These are phyloP conservation scores for Pleodorina starrii DNA, from an alignment of 139 green algal species.

Conservation along the genomic window DNA sequence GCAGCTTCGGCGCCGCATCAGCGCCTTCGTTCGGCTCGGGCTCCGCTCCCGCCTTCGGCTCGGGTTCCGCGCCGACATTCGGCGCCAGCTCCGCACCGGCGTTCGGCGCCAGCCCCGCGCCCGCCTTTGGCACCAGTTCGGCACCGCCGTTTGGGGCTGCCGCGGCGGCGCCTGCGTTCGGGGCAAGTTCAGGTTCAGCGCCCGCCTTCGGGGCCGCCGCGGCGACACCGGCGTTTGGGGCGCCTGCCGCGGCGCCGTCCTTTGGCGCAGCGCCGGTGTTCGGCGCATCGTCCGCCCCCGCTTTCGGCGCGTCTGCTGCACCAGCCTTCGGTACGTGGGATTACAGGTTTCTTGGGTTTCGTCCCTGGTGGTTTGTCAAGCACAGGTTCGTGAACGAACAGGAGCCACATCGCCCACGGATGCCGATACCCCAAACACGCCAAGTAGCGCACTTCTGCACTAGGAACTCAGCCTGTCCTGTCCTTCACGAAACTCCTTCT, in stretches of 20 bases:
- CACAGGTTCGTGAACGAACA: no score
- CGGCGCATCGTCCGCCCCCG: background rate
- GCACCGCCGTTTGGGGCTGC: background rate
- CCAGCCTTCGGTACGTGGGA: background rate
- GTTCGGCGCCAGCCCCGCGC: background rate
- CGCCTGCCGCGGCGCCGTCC: background rate
- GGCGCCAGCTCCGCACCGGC: background rate
- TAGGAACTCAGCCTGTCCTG: no score
- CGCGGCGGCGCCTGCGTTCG: background rate
- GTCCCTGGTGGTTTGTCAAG: no score
- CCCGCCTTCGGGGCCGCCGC: slow-evolving; percentile 8
- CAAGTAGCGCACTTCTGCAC: no score
- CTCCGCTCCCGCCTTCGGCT: slow-evolving; percentile 1
- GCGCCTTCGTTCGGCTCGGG: background rate
- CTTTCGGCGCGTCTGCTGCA: slow-evolving; percentile 10
- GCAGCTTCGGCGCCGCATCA: background rate
- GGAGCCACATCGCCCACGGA: no score
- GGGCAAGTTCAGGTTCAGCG: background rate
- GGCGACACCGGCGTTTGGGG: background rate
- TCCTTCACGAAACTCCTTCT: no score
- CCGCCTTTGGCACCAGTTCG: background rate
- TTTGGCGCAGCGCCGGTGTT: background rate
- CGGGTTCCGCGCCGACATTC: background rate
- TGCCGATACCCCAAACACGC: no score
- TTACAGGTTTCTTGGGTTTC: no score